Conservation (phyloP, 2,329 filamentous ascomycete genomes). For the Apiospora aurea region DNA sequence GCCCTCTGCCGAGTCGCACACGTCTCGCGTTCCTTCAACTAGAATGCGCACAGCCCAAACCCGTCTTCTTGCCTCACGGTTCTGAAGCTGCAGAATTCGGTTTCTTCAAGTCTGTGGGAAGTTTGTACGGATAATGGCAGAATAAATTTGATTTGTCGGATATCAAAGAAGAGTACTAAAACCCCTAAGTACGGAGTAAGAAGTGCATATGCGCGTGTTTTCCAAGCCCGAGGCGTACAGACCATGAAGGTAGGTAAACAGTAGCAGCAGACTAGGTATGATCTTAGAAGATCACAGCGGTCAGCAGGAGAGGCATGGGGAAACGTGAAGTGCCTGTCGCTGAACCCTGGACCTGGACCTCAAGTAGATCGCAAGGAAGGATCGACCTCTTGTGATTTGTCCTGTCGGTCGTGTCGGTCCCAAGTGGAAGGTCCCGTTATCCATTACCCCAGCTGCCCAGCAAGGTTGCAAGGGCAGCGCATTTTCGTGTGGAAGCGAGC, state of each 20-base stretch:
- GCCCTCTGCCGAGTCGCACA: conserved; percentile 18
- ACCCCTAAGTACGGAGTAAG: too few species aligned
- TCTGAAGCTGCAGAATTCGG: too few species aligned
- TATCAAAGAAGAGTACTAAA: too few species aligned
- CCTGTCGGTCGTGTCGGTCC: conserved; percentile 18
- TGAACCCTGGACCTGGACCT: conserved; percentile 9
- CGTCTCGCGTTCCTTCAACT: neutral
- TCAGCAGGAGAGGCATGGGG: neutral
- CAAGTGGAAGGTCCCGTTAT: conserved; percentile 21
- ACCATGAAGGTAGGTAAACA: neutral
- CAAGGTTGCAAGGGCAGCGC: neutral
- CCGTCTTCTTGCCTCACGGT: too few species aligned
- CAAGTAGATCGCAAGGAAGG: neutral
- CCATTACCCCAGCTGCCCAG: conserved; percentile 9
- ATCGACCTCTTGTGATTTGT: neutral
- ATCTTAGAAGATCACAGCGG: neutral
- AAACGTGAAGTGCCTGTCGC: neutral
- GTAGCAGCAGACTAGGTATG: neutral
- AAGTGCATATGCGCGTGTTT: too few species aligned
- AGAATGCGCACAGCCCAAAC: too few species aligned
- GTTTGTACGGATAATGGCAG: too few species aligned
- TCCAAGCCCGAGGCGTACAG: neutral
- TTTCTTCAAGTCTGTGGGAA: too few species aligned
- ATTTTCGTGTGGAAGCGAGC: conserved; percentile 6
- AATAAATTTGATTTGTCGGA: too few species aligned